Percentiles rank a stretch among this genome's conserved stretches.
Evolutionary conservation across 2,329 filamentous ascomycete genomes (phyloP).

Genomic region (Monilinia polystroma): DNA sequence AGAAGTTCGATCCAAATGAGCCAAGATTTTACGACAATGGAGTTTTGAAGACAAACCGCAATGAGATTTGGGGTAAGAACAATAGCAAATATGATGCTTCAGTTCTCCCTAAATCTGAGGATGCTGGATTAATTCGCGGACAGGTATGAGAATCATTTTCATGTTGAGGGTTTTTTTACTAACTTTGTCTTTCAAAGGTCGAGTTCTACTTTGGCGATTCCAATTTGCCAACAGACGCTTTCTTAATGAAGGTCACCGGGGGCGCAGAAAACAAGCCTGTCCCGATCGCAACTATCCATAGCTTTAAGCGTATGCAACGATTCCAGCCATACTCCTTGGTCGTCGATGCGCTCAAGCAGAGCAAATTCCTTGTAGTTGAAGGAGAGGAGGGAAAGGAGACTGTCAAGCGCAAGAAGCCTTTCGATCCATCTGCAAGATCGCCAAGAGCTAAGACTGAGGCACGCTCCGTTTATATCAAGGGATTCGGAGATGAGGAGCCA

Average conservation of each 20-base stretch:
- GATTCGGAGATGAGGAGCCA: slow-evolving; percentile 81
- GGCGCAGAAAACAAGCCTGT: slow-evolving; percentile 82
- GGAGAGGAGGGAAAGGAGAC: slow-evolving; percentile 71
- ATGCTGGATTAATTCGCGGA: slow-evolving; percentile 64
- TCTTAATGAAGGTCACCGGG: slow-evolving; percentile 74
- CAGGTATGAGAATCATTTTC: slow-evolving; percentile 49
- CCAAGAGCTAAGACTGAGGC: slow-evolving; percentile 66
- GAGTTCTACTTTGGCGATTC: slow-evolving; percentile 96
- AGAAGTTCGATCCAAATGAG: slow-evolving; percentile 21
- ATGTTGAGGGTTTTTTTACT: slow-evolving; percentile 12
- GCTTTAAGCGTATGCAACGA: slow-evolving; percentile 92
- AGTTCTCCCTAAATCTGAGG: slow-evolving; percentile 54
- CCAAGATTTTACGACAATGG: slow-evolving; percentile 30
- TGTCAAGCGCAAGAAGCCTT: slow-evolving; percentile 74
- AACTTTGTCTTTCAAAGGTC: slow-evolving; percentile 54
- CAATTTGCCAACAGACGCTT: slow-evolving; percentile 86
- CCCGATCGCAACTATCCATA: slow-evolving; percentile 71
- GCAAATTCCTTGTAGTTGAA: slow-evolving; percentile 68
- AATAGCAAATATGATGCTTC: slow-evolving; percentile 59
- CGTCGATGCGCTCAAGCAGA: slow-evolving; percentile 78
- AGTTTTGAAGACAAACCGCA: slow-evolving; percentile 34
- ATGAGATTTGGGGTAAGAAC: slow-evolving; percentile 38
- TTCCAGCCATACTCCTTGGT: slow-evolving; percentile 88
- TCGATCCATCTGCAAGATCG: slow-evolving; percentile 50
- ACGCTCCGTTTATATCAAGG: slow-evolving; percentile 86